Percentiles rank a stretch among this genome's conserved stretches.
These are phyloP conservation scores for Colletotrichum godetiae DNA, from an alignment of 2,329 filamentous ascomycete species.

Conservation along the genomic window DNA sequence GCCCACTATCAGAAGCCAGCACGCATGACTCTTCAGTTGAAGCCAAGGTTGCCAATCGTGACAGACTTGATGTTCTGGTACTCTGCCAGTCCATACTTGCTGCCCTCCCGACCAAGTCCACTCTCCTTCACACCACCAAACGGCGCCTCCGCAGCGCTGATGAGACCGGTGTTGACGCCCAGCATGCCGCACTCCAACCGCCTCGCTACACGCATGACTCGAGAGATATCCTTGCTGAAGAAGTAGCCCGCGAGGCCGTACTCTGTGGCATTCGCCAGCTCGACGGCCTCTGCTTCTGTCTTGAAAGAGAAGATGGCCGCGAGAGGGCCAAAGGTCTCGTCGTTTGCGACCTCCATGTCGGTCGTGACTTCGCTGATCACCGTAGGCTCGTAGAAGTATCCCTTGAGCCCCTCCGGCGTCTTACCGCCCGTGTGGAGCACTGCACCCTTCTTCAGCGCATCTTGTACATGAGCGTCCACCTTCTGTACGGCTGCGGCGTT, in stretches of 20 bases:
- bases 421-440: constrained; percentile 70
- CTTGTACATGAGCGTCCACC: constrained; percentile 70
- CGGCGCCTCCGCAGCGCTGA: constrained; percentile 47
- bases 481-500: constrained; percentile 73
- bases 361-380: constrained; percentile 74
- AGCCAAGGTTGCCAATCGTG: constrained; percentile 12
- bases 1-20: background rate
- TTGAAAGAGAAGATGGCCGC: constrained; percentile 77
- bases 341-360: constrained; percentile 73
- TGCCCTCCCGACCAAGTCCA: constrained; percentile 48
- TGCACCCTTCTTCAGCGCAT: constrained; percentile 71
- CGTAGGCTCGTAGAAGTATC: constrained; percentile 77
- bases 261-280: constrained; percentile 72
- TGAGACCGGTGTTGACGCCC: constrained; percentile 48
- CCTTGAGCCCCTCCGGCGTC: constrained; percentile 66
- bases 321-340: constrained; percentile 80
- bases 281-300: constrained; percentile 76
- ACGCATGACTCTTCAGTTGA: background rate
- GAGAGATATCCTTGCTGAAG: constrained; percentile 63
- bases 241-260: constrained; percentile 81
- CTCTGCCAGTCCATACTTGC: constrained; percentile 45
- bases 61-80: constrained; percentile 42
- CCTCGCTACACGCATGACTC: constrained; percentile 56
- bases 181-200: constrained; percentile 59
- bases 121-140: constrained; percentile 51